phyloP scores from a whole-genome alignment of 2,329 filamentous ascomycete species.

The Beauveria sp. region DNA sequence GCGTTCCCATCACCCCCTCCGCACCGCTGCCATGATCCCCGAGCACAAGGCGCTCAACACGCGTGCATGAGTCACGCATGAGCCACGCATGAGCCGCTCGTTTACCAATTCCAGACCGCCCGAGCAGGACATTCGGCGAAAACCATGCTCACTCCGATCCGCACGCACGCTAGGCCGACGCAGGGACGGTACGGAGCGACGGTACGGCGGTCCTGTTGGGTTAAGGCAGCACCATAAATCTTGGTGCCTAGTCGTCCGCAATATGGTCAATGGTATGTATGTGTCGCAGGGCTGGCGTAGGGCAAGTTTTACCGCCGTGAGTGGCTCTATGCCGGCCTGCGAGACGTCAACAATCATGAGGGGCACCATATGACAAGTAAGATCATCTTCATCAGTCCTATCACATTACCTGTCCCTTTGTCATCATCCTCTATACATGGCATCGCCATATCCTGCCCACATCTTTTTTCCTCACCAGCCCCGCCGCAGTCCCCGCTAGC shows the following conservation, averaged over 20 bases:
- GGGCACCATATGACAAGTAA: neutral
- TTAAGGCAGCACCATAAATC: neutral
- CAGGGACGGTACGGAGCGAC: conserved; percentile 9
- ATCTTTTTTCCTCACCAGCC: neutral
- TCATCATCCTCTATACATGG: neutral
- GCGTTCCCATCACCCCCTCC: neutral
- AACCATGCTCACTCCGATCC: conserved; percentile 10
- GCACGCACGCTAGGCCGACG: conserved; percentile 8
- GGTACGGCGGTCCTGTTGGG: neutral
- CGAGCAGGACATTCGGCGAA: neutral
- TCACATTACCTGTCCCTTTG: neutral
- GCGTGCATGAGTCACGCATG: conserved; percentile 16
- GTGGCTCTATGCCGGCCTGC: neutral
- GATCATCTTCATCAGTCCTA: neutral
- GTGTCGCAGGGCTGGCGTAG: neutral
- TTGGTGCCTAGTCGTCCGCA: neutral
- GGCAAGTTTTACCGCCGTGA: neutral
- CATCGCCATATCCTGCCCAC: neutral
- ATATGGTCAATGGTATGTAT: neutral
- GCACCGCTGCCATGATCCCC: conserved; percentile 13
- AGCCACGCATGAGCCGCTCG: conserved; percentile 17
- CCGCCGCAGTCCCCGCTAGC: neutral
- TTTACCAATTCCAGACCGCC: conserved; percentile 6
- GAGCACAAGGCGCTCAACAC: conserved; percentile 14
- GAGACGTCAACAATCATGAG: neutral